Conservation (phyloP, 176 grass and related monocot species). For the Microstegium vimineum region DNA sequence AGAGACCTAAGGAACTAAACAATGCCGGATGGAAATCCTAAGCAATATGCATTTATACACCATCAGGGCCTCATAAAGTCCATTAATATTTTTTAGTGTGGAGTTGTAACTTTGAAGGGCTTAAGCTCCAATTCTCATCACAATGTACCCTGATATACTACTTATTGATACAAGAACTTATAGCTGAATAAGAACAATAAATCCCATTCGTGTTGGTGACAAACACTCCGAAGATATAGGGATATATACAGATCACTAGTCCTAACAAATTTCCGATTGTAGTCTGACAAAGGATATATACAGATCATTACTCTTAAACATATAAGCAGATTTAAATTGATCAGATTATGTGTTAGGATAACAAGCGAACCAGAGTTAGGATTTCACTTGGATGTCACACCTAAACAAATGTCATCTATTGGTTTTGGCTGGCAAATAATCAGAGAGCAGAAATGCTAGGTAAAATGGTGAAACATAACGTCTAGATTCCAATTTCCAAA, state of each 20-base stretch:
- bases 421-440: neutral
- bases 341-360: neutral
- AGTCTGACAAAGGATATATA: neutral
- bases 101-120: neutral
- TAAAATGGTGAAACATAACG: neutral
- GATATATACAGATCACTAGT: neutral
- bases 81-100: neutral
- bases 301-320: neutral
- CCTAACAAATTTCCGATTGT: neutral
- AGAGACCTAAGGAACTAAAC: neutral
- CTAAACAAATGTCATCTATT: neutral
- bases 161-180: neutral
- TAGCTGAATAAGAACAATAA: neutral
- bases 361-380: neutral
- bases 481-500: neutral
- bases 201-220: neutral
- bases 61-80: neutral
- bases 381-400: neutral
- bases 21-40: neutral
- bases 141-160: neutral
- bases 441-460: neutral
- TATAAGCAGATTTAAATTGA: neutral
- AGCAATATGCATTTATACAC: neutral
- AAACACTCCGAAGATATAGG: neutral
- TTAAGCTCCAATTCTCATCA: slow-evolving; percentile 4